Base-by-base conservation (phyloP, 345 rosid species). In the Aurinia saxatilis region DNA sequence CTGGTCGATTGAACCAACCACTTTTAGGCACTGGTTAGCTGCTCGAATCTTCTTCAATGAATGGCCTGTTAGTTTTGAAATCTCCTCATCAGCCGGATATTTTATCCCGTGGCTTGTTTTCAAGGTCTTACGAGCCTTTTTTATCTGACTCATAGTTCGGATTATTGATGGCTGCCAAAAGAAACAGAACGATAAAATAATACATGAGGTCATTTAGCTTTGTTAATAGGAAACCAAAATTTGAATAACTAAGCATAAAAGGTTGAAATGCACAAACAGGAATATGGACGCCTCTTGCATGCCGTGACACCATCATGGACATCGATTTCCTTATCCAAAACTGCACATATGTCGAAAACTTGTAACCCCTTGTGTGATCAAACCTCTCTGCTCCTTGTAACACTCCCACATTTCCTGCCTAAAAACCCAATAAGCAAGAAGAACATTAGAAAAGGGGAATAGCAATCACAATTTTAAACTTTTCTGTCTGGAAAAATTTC, bases 351-450 rank as follows among this genome's bases (percentile, higher is more conserved):
- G 97, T 90, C 3, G 95, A 87, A 73, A 90, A 87, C 79, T 66
- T 85, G 77, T 73, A 81, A 62, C 97, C 97, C 72, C 86, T 87
- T 17, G 87, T 73, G 71, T 69, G 86, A 79, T 90, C 93, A 57
- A 90, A 90, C 73, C 87, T 81, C 58, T 82, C 87, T 42, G 95
- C 92, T 33, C 95, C 97, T 77, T 75, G 87, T 56, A 90, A 74
- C 63, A 90, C 91, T 5, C 97, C 97, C 53, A 80, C 9, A 56
- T 79, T 66, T 66, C 97, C 95, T 19, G 88, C 97, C 97, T 90
- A 77, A 3, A 12, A 63, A 25, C 12, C 49, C 38, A 63, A 42
- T 19, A 61, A 44, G 48, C 38, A 54, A 60, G 48, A 52, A 40
- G 48, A 52, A 40, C 45, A 54, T 37, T 18, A 60, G 36, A 54